phyloP scores from a whole-genome alignment of 352 stramenopile genomes.

The Paralagenidium karlingii region DNA sequence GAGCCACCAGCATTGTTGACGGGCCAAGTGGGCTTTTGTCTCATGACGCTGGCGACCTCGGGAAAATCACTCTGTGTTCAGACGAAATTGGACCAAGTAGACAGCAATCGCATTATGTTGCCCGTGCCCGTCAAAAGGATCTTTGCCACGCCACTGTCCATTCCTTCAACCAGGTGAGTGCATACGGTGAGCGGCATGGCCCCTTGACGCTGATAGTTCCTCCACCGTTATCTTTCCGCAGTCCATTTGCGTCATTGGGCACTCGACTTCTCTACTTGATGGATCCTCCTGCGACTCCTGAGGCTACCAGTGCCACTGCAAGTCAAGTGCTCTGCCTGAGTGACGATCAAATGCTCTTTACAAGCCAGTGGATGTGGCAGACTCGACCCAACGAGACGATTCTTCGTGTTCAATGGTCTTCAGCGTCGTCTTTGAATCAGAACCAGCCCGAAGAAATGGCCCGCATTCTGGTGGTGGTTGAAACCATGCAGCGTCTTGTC shows the following conservation, averaged over 20 bases:
- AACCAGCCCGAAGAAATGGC: neutral
- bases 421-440: constrained; percentile 4
- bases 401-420: constrained; percentile 42
- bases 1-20: constrained; percentile 7
- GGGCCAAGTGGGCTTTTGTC: constrained; percentile 9
- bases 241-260: neutral
- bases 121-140: constrained; percentile 25
- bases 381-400: constrained; percentile 25
- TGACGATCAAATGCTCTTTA: too few relatives aligned
- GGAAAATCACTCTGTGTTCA: constrained; percentile 42
- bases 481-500: constrained; percentile 39
- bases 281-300: too few relatives aligned
- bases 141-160: constrained; percentile 29
- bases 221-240: neutral
- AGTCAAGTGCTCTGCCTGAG: too few relatives aligned
- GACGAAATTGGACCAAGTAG: constrained; percentile 18
- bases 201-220: neutral
- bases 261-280: too few relatives aligned
- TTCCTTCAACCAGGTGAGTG: neutral
- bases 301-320: too few relatives aligned
- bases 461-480: constrained; percentile 21
- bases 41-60: constrained; percentile 35
- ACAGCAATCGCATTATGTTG: constrained; percentile 20
- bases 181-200: neutral
- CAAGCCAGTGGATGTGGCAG: too few relatives aligned